phyloP scores from a whole-genome alignment of 2,329 filamentous ascomycete genomes.

The Epichloe elymi region DNA sequence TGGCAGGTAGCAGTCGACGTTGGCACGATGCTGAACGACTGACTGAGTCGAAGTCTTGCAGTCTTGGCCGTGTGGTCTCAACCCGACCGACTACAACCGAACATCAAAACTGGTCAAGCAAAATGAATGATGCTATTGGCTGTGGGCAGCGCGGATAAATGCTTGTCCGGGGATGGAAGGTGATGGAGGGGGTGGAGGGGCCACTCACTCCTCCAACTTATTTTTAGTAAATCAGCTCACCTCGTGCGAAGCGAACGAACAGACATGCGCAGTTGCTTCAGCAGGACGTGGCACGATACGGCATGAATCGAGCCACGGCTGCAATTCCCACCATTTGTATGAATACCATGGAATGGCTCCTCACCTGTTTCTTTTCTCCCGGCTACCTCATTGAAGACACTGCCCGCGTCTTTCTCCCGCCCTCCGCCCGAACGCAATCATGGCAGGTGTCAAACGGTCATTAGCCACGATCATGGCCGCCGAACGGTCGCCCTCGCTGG shows the following conservation, averaged over 20 bases:
- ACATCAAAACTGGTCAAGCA: too few relatives aligned
- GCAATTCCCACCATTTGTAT: too few relatives aligned
- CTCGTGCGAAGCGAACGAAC: too few relatives aligned
- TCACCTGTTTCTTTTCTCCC: neutral
- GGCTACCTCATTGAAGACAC: neutral
- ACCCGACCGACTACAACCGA: too few relatives aligned
- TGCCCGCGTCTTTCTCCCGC: neutral
- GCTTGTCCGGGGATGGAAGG: slow-evolving; percentile 6
- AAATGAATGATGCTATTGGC: neutral
- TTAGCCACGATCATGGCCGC: slow-evolving; percentile 21
- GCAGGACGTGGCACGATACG: too few relatives aligned
- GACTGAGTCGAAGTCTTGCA: neutral
- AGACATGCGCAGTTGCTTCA: too few relatives aligned
- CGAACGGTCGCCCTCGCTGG: slow-evolving; percentile 10
- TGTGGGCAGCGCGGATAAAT: slow-evolving; percentile 10
- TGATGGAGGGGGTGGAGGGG: too few relatives aligned
- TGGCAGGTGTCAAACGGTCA: slow-evolving; percentile 28
- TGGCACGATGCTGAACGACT: neutral
- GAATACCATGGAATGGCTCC: neutral
- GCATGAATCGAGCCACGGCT: too few relatives aligned
- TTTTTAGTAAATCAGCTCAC: too few relatives aligned
- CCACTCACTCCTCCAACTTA: too few relatives aligned
- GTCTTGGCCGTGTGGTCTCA: too few relatives aligned
- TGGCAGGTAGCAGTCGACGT: neutral
- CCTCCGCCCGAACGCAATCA: slow-evolving; percentile 6